phyloP scores from a whole-genome alignment of 345 rosid genomes.

The Eucalyptus sp. region DNA sequence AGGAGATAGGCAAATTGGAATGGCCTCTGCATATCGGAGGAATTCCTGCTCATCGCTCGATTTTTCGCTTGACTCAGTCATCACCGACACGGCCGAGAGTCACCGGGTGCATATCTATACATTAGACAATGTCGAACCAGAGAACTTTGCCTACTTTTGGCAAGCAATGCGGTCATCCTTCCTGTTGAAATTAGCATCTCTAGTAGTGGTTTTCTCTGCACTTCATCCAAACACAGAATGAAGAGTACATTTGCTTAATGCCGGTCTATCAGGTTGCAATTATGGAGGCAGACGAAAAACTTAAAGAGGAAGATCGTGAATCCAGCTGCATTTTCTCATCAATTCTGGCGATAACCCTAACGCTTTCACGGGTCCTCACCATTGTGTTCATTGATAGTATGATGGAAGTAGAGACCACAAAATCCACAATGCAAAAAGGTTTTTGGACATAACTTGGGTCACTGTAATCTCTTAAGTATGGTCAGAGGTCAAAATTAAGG shows the following conservation, averaged over 20 bases:
- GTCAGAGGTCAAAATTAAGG: background rate
- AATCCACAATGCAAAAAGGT: background rate
- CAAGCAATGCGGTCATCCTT: background rate
- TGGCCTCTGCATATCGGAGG: background rate
- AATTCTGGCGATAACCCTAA: background rate
- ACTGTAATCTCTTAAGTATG: background rate
- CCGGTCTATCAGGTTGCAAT: background rate
- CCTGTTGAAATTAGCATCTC: background rate
- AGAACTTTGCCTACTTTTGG: background rate
- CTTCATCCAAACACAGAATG: background rate
- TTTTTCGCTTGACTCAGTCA: background rate
- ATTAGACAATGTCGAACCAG: background rate
- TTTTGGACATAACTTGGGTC: background rate
- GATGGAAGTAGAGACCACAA: background rate
- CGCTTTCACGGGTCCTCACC: background rate
- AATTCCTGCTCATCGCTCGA: background rate
- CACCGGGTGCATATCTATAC: background rate
- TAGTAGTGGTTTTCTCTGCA: background rate
- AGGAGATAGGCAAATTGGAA: background rate
- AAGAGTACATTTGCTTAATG: background rate
- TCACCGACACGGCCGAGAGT: background rate
- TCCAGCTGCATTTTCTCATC: background rate
- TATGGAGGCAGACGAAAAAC: background rate
- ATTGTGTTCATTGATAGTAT: background rate
- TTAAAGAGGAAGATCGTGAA: background rate